Evolutionary conservation across 371 early-diverging fungal species (phyloP).

Genomic region (Capillidium heterosporum): DNA sequence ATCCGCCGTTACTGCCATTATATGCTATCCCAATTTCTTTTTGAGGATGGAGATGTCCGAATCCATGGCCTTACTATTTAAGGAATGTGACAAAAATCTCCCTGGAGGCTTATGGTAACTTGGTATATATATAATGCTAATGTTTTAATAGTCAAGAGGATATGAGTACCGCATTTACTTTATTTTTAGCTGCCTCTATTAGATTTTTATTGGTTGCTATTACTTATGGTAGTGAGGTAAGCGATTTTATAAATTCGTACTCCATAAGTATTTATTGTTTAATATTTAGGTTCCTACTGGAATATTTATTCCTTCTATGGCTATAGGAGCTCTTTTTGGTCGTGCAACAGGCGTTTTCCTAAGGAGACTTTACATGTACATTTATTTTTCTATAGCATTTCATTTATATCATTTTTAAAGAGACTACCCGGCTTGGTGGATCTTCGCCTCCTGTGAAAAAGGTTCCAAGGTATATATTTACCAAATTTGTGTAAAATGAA

Average conservation of each 20-base stretch:
- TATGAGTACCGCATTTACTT: neutral
- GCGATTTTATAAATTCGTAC: neutral
- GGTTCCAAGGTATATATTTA: constrained; percentile 34
- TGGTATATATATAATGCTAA: neutral
- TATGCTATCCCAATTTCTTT: constrained; percentile 59
- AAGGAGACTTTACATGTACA: constrained; percentile 31
- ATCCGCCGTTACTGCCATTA: constrained; percentile 46
- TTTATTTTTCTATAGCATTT: neutral
- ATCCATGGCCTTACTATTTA: constrained; percentile 53
- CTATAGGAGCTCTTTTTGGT: constrained; percentile 78
- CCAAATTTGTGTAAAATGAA: neutral
- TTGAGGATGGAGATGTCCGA: constrained; percentile 57
- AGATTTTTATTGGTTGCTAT: constrained; percentile 44
- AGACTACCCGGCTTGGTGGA: constrained; percentile 37
- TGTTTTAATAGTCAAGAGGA: neutral
- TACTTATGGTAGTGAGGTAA: constrained; percentile 52
- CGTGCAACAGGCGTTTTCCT: constrained; percentile 78
- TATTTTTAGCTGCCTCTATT: constrained; percentile 43
- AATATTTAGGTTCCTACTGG: constrained; percentile 57
- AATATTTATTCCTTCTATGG: constrained; percentile 81
- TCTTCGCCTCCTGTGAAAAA: constrained; percentile 60
- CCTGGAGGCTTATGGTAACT: constrained; percentile 46
- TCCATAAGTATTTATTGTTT: neutral
- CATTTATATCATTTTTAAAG: constrained; percentile 10
- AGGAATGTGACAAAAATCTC: constrained; percentile 49